Evolutionary conservation across 371 early-diverging fungal genomes (phyloP).

Genomic region (Rhizopus microsporus): DNA sequence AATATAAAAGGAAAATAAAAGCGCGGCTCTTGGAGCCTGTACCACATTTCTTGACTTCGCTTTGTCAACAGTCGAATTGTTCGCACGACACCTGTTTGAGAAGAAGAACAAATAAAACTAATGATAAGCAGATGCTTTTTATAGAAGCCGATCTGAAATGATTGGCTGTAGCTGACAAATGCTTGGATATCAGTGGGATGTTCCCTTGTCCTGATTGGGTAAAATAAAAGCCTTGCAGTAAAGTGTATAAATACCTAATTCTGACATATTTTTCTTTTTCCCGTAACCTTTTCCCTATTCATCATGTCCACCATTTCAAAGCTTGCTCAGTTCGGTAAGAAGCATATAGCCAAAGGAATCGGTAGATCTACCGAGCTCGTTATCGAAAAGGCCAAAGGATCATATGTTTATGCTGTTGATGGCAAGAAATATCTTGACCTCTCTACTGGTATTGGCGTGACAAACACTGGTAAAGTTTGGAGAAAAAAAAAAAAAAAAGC

Average conservation of each 20-base stretch:
- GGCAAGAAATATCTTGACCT: constrained; percentile 60
- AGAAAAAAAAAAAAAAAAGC: neutral
- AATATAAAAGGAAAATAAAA: no score
- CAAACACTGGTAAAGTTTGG: constrained; percentile 44
- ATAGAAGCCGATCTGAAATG: constrained; percentile 3
- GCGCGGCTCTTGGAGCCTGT: constrained; percentile 3
- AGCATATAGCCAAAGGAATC: constrained; percentile 52
- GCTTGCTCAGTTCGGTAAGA: constrained; percentile 49
- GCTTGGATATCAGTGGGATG: constrained; percentile 1
- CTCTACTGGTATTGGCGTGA: constrained; percentile 62
- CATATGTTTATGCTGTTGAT: constrained; percentile 48
- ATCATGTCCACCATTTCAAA: constrained; percentile 36
- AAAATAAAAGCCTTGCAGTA: constrained; percentile 3
- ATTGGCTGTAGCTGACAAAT: constrained; percentile 30
- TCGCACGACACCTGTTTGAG: no score
- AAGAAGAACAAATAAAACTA: neutral
- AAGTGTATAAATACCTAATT: neutral
- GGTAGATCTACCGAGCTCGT: constrained; percentile 53
- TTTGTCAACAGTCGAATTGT: neutral
- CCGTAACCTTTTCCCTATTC: constrained; percentile 2
- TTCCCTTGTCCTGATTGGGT: constrained; percentile 17
- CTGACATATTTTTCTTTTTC: constrained; percentile 7
- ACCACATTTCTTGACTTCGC: constrained; percentile 1
- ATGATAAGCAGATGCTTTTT: constrained; percentile 13
- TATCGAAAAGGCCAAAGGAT: constrained; percentile 50